phyloP scores from a whole-genome alignment of 495 filamentous ascomycete species.

The Letharia columbiana region DNA sequence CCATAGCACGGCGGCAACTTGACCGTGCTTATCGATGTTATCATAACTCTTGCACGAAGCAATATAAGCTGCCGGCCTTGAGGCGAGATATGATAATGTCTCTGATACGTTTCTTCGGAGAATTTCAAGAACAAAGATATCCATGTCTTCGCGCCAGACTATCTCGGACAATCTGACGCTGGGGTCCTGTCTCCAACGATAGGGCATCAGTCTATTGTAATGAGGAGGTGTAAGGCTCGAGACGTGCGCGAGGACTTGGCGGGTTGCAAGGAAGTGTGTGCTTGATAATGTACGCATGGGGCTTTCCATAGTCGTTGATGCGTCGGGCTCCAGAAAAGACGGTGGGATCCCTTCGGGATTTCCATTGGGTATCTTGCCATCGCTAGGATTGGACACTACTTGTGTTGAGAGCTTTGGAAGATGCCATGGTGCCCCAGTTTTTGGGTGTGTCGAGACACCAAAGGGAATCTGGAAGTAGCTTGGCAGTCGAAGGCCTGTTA shows the following conservation, averaged over 20 bases:
- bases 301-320: background rate
- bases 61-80: conserved; percentile 23
- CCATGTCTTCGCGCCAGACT: conserved; percentile 63
- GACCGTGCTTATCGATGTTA: conserved; percentile 29
- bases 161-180: conserved; percentile 30
- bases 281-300: conserved; percentile 17
- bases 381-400: background rate
- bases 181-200: conserved; percentile 34
- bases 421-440: conserved; percentile 47
- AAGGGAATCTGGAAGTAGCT: conserved; percentile 56
- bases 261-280: conserved; percentile 16
- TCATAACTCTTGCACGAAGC: conserved; percentile 31
- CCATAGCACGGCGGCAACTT: conserved; percentile 31
- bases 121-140: conserved; percentile 44
- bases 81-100: conserved; percentile 28
- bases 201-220: conserved; percentile 29
- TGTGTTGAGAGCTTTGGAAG: conserved; percentile 39
- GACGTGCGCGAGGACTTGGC: conserved; percentile 15
- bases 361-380: background rate
- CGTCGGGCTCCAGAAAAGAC: background rate
- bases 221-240: conserved; percentile 22
- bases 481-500: conserved; percentile 52
- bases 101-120: conserved; percentile 44
- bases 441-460: conserved; percentile 47
- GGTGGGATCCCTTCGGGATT: background rate